Evolutionary conservation across 2,329 filamentous ascomycete genomes (phyloP).

Genomic region (Blastomyces silverae): DNA sequence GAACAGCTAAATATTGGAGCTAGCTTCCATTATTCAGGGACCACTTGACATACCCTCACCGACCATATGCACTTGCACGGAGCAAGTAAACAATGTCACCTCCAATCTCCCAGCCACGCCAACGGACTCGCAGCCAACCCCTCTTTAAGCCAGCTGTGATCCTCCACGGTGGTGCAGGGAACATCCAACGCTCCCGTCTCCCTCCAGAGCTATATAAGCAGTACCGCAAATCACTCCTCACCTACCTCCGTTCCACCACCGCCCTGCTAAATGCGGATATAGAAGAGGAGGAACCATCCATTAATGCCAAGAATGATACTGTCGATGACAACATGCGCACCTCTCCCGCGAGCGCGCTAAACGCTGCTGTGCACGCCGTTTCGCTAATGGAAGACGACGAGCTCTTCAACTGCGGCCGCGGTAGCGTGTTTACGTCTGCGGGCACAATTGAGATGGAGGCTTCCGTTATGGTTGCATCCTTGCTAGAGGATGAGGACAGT

Average conservation of each 20-base stretch:
- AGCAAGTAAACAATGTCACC: background rate
- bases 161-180: conserved; percentile 67
- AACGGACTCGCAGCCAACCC: conserved; percentile 1
- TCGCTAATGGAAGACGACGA: conserved; percentile 68
- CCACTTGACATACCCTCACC: background rate
- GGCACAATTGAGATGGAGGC: conserved; percentile 82
- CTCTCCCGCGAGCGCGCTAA: conserved; percentile 52
- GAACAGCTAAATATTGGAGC: background rate
- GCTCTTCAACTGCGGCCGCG: conserved; percentile 77
- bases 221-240: conserved; percentile 56
- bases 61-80: background rate
- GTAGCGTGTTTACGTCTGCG: conserved; percentile 77
- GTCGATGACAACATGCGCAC: conserved; percentile 7
- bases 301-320: background rate
- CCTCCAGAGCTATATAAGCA: conserved; percentile 51
- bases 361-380: conserved; percentile 69
- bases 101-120: conserved; percentile 1
- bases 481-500: conserved; percentile 18
- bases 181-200: conserved; percentile 56
- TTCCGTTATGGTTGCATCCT: conserved; percentile 69
- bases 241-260: conserved; percentile 50
- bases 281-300: background rate
- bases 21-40: background rate
- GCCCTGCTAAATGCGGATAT: conserved; percentile 32
- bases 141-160: conserved; percentile 53